Evolutionary conservation across 2,329 filamentous ascomycete genomes (phyloP).

Genomic region (Ophiocordyceps australis): DNA sequence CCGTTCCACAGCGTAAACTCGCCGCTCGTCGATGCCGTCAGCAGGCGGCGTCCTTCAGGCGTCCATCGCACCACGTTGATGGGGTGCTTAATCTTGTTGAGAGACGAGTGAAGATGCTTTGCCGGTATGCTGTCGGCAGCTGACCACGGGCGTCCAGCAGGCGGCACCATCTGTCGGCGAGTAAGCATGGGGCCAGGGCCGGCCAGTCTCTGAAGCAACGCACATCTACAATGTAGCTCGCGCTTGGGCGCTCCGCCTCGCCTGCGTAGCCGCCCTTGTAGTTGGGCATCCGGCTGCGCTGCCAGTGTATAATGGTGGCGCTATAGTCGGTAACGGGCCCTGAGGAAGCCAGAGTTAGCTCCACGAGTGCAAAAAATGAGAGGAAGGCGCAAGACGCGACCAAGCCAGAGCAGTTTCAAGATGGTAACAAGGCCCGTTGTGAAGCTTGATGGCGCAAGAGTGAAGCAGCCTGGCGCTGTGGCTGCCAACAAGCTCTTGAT

Average conservation of each 20-base stretch:
- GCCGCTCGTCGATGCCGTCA: conserved; percentile 89
- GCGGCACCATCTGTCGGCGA: conserved; percentile 61
- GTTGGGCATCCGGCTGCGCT: conserved; percentile 53
- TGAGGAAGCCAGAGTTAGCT: conserved; percentile 16
- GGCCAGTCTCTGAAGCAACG: too few species aligned
- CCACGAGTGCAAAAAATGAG: too few species aligned
- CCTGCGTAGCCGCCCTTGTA: conserved; percentile 55
- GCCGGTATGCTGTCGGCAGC: conserved; percentile 79
- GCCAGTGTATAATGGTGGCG: conserved; percentile 79
- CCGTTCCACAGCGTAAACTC: conserved; percentile 99
- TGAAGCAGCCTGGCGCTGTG: too few species aligned
- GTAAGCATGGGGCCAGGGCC: conserved; percentile 3
- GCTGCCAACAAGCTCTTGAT: too few species aligned
- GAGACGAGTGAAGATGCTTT: conserved; percentile 92
- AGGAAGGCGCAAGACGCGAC: too few species aligned
- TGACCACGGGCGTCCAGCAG: conserved; percentile 52
- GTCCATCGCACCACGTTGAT: conserved; percentile 97
- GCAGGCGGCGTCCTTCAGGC: conserved; percentile 74
- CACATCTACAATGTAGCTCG: conserved; percentile 82
- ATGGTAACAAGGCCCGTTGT: not conserved
- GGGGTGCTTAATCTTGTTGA: conserved; percentile 96
- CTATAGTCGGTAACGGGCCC: conserved; percentile 89
- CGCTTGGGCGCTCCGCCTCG: conserved; percentile 68
- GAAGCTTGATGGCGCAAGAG: not conserved
- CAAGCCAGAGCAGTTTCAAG: too few species aligned